These are phyloP conservation scores for Rhynchospora pubera DNA, from an alignment of 176 grass and related monocot species.

Conservation along the genomic window DNA sequence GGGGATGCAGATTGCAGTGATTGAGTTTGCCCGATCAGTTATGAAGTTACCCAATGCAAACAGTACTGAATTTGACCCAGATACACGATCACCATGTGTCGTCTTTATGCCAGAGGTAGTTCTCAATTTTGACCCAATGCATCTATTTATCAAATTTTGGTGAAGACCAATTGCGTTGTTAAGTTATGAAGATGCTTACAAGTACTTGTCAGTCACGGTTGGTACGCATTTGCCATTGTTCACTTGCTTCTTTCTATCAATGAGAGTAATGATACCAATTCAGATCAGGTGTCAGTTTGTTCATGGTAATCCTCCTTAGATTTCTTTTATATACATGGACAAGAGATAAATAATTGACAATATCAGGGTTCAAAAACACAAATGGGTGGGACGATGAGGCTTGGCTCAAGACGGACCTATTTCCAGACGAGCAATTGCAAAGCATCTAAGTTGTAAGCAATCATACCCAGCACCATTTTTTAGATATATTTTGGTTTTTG, in stretches of 20 bases:
- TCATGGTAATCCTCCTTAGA: neutral
- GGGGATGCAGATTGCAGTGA: conserved; percentile 95
- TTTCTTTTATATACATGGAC: neutral
- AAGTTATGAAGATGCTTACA: neutral
- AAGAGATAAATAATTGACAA: neutral
- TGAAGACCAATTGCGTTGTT: neutral
- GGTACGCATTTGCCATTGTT: neutral
- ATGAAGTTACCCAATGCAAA: conserved; percentile 76
- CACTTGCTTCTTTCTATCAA: neutral
- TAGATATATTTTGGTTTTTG: neutral
- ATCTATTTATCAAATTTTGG: conserved; percentile 4
- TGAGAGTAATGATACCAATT: neutral
- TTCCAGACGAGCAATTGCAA: conserved; percentile 50
- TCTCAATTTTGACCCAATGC: neutral
- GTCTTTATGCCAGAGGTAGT: conserved; percentile 97
- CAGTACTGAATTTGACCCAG: conserved; percentile 84
- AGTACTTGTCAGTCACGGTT: neutral
- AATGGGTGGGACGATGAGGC: conserved; percentile 93
- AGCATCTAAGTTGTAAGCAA: conserved; percentile 74
- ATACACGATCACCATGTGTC: conserved; percentile 54
- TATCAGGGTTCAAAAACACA: conserved; percentile 86
- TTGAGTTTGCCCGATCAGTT: conserved; percentile 74
- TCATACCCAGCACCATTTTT: neutral
- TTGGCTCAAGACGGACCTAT: conserved; percentile 85
- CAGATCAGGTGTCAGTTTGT: neutral